Evolutionary conservation across 2,329 filamentous ascomycete genomes (phyloP), one percentile per base, ranked within the genome.

Genomic region (Cadophora malorum): DNA sequence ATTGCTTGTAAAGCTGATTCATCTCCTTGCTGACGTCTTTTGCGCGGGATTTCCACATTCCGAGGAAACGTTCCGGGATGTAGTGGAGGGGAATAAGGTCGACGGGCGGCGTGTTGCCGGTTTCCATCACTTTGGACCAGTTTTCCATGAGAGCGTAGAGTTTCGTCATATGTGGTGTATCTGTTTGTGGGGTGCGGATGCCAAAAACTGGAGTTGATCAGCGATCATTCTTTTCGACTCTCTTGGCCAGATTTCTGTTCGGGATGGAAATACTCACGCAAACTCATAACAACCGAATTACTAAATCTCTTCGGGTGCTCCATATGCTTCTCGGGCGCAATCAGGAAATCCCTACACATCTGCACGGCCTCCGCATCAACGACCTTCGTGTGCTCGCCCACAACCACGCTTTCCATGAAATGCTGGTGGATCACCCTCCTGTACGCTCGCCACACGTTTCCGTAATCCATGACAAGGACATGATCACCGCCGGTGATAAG

Each of bases 341-440:
- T 56, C 19, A 82, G 67, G 68, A 81, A 82, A 69, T 86, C 84
- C 10, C 76, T 72, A 4, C 85, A 67, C 77, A 85, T 80, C 73
- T 85, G 83, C 2, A 76, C 75, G 0, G 80, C 80, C 72, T 87
- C 84, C 0, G 84, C 84, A 65, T 86, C 77, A 50, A 81, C 77
- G 0, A 85, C 63, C 0, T 75, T 68, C 3, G 81, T 65, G 69
- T 86, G 80, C 8, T 81, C 67, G 58, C 79, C 81, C 45, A 84
- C 81, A 19, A 81, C 77, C 68, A 80, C 78, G 14, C 75, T 77
- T 71, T 84, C 83, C 72, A 79, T 83, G 59, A 70, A 84, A 65
- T 80, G 76, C 61, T 82, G 79, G 64, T 84, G 81, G 7, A 83
- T 74, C 3, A 83, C 71, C 67, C 81, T 82, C n/a, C 84, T 78